Conservation (phyloP, 805 yeast genomes). For the Kuraishia ogatae region DNA sequence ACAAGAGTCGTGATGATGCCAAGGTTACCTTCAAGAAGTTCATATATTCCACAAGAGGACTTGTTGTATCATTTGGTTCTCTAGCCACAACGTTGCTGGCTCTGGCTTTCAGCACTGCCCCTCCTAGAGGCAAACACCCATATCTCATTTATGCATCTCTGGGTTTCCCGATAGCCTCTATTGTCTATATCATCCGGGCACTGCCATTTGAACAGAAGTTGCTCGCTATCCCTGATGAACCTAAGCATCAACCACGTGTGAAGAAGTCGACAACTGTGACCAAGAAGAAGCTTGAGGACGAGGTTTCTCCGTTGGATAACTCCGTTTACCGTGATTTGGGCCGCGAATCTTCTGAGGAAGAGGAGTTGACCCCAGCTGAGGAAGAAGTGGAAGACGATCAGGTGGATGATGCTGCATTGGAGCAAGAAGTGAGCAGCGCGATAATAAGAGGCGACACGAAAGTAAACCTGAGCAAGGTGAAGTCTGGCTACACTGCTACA, state of each 20-base stretch:
- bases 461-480: constrained; percentile 23
- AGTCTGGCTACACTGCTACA: constrained; percentile 29
- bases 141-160: constrained; percentile 59
- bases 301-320: constrained; percentile 33
- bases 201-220: constrained; percentile 19
- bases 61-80: constrained; percentile 30
- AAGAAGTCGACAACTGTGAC: neutral
- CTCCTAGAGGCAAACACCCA: constrained; percentile 56
- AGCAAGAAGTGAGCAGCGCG: constrained; percentile 27
- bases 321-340: constrained; percentile 34
- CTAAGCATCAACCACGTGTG: neutral
- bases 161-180: constrained; percentile 36
- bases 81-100: constrained; percentile 43
- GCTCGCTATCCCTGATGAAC: constrained; percentile 6
- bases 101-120: constrained; percentile 48
- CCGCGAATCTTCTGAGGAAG: constrained; percentile 16
- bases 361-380: constrained; percentile 16
- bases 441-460: constrained; percentile 28
- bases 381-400: constrained; percentile 21
- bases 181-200: constrained; percentile 16
- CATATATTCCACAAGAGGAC: neutral
- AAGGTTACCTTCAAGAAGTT: neutral
- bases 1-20: neutral
- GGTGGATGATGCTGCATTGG: constrained; percentile 23
- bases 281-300: constrained; percentile 16